Evolutionary conservation across 345 rosid species (phyloP), one percentile per base, ranked within the genome.

Genomic region (Eucalyptus paniculata): DNA sequence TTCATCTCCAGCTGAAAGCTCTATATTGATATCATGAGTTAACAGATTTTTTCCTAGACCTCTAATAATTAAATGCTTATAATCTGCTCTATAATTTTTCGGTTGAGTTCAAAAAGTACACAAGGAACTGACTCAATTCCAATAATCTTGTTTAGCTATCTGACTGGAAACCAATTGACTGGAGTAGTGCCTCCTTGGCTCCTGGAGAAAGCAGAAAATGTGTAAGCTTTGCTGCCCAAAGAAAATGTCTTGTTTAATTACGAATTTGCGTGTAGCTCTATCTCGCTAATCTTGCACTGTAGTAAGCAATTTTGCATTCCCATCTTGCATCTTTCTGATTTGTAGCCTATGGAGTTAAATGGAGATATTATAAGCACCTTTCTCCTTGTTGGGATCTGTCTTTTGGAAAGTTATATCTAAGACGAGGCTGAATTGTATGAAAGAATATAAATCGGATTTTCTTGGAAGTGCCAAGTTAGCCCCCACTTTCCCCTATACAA

Each of bases 121-220:
- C 1, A 1, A 17, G 42, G 81, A 69, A 32, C 81, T 69, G 24
- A 86, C 87, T 86, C 42, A 6, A 30, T 26, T 26, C 12, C 1
- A 24, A 26, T 28, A 18, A 53, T 88, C n/a, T 83, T 82, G 51
- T 85, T 45, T 23, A 89, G 94, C 83, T 93, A 90, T 86, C 86
- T 93, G 8, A 94, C 94, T 50, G 88, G 92, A 87, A 94, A 94
- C 86, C 82, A 87, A 89, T 90, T 94, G 19, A 91, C 42, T 21
- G 94, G 95, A 87, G 6, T 14, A 3, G 83, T 93, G 23, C 95
- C 92, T 81, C 5, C 1, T 30, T 92, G 93, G 94, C 60, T 93
- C 21, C 65, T 89, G 58, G 13, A 21, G 7, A 16, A 28, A 49
- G 89, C 72, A 86, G 3, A 89, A 0, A 47, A 6, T 5, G 23